phyloP scores from a whole-genome alignment of 441 rosid genomes.

The Cnidoscolus chayamansa region DNA sequence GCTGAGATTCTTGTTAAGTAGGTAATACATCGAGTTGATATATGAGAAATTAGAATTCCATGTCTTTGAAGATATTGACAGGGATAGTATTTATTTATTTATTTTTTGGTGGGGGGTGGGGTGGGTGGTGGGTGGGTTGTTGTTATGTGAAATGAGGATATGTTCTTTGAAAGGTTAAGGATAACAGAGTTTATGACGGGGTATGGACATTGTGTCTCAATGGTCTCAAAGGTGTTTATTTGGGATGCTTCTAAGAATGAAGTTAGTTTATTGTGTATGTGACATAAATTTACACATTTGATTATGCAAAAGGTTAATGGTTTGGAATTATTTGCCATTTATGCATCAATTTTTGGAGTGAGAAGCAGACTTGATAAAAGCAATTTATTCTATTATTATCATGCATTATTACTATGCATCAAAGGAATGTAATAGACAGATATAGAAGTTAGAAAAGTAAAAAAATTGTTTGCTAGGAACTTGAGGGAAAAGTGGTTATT shows the following conservation, averaged over 20 bases:
- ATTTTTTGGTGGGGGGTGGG: no score
- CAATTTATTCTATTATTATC: neutral
- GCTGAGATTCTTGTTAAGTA: neutral
- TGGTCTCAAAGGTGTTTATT: neutral
- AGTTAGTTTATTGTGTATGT: neutral
- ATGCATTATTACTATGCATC: neutral
- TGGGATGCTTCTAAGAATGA: neutral
- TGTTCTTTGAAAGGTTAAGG: neutral
- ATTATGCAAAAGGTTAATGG: neutral
- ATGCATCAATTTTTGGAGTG: neutral
- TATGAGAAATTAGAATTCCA: neutral
- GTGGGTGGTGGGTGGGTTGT: neutral
- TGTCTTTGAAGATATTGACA: neutral
- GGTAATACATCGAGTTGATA: neutral
- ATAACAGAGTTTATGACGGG: neutral
- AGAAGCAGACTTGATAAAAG: neutral
- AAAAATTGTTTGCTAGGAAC: no score
- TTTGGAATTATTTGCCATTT: neutral
- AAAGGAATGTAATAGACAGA: no score
- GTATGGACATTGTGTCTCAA: neutral
- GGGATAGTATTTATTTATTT: neutral
- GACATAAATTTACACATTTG: neutral
- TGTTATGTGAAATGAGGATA: neutral
- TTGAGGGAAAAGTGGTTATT: no score
- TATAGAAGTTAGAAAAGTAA: no score